Base-by-base conservation (phyloP, 208 protist genomes). In the Acanthamoeba castellanii region DNA sequence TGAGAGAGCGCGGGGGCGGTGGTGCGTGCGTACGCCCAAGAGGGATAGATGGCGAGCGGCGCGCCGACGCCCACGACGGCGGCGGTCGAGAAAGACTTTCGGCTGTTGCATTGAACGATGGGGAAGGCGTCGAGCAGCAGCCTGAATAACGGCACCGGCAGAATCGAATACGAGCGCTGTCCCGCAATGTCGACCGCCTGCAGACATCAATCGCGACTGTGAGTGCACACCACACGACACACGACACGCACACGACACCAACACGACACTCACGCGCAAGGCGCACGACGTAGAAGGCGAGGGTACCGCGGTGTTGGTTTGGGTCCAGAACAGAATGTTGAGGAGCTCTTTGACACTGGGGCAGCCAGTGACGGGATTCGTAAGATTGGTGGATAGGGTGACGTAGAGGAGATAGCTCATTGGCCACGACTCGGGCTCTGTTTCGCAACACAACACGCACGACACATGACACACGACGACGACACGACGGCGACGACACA, bases 401-500 rank as follows among this genome's bases (percentile, higher is more conserved):
- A 57, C 76, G 76, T 85, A 85, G 76, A 85, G 76, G 20, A 85
- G 6, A 37, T 85, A 85, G 76, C 76, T 85, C 76, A 85, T 85
- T 32, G 76, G 76, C 76, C 76, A 85, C 34, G 76, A 85, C n/a
- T 22, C 76, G 37, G 32, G 14, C 34, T 50, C 76, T 85, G 45
- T 25, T 76, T 7, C 14, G 0, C 20, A 70, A 7, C 64, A 6
- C 0, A 1, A 55, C 50, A 55, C 50, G 50, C 0, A 55, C 13
- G 13, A 55, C 50, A 55, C 13, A 55, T 7, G 11, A 61, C 16
- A 57, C 7, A 57, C 7, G 16, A 16, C 7, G 16, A 57, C 7
- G 16, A 16, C 16, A 57, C 16, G 7, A 57, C 16, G 7, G 16
- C 7, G 7, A 57, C 7, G 16, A 57, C 52, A 57, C 7, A 57